Evolutionary conservation across 371 early-diverging fungal genomes (phyloP).

Genomic region (Mucor piriformis): DNA sequence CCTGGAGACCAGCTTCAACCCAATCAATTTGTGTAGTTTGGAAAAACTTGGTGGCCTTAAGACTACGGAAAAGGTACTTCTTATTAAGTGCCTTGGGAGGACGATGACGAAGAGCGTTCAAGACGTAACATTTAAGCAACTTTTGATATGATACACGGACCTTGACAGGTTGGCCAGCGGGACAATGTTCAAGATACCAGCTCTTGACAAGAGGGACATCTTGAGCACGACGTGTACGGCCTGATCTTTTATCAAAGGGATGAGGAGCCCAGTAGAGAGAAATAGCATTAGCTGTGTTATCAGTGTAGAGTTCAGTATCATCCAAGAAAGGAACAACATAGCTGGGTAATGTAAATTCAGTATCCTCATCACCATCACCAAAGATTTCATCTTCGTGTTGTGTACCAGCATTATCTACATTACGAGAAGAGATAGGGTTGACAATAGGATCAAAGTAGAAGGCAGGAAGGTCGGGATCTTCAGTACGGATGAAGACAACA

Average conservation of each 20-base stretch:
- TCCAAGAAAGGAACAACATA: slow-evolving; percentile 84
- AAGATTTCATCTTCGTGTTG: slow-evolving; percentile 89
- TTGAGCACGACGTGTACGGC: slow-evolving; percentile 91
- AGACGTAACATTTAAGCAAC: slow-evolving; percentile 87
- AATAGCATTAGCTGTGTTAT: slow-evolving; percentile 91
- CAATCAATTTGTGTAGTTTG: slow-evolving; percentile 98
- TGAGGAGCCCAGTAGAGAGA: slow-evolving; percentile 97
- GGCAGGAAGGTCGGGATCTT: slow-evolving; percentile 96
- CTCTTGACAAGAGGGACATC: slow-evolving; percentile 95
- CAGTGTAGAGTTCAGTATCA: slow-evolving; percentile 81
- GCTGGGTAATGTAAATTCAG: slow-evolving; percentile 80
- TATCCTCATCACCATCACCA: slow-evolving; percentile 73
- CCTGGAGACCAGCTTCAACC: slow-evolving; percentile 98
- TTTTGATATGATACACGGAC: slow-evolving; percentile 98
- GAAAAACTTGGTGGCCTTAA: slow-evolving; percentile 98
- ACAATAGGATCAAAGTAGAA: slow-evolving; percentile 97
- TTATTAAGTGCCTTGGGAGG: slow-evolving; percentile 89
- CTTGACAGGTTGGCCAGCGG: slow-evolving; percentile 94
- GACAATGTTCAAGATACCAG: slow-evolving; percentile 97
- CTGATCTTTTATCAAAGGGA: slow-evolving; percentile 94
- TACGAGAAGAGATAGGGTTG: slow-evolving; percentile 93
- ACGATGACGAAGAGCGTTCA: slow-evolving; percentile 86
- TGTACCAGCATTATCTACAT: slow-evolving; percentile 54
- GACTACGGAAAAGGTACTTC: slow-evolving; percentile 91
- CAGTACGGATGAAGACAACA: slow-evolving; percentile 85